Percentiles rank a stretch among this genome's conserved stretches.
Conservation (phyloP, 2,329 filamentous ascomycete species). For the Colletotrichum cereale region DNA sequence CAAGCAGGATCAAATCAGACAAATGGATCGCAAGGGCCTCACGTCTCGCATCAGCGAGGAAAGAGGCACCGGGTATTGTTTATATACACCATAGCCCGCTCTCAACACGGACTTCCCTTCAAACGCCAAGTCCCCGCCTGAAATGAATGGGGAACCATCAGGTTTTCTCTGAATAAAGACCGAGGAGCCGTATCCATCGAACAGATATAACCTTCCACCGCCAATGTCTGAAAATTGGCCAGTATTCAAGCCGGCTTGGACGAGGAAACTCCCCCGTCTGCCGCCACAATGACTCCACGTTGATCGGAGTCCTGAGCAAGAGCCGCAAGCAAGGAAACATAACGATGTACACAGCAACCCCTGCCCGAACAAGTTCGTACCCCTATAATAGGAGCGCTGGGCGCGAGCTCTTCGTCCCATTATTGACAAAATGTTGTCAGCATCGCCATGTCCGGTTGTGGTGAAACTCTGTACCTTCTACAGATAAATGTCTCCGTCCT, state of each 20-base stretch:
- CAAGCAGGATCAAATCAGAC: conserved; percentile 1
- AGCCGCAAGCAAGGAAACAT: background rate
- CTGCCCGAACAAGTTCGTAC: background rate
- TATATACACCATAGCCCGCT: conserved; percentile 24
- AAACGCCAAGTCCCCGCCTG: conserved; percentile 19
- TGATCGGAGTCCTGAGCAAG: background rate
- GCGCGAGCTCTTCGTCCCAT: conserved; percentile 2
- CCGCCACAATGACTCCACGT: too few species aligned
- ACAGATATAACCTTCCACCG: background rate
- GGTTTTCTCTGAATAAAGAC: conserved; percentile 20
- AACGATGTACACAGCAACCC: background rate
- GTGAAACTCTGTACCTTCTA: conserved; percentile 42
- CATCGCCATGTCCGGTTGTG: background rate
- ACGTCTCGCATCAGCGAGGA: conserved; percentile 37
- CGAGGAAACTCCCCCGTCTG: background rate
- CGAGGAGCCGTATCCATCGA: background rate
- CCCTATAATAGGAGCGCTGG: background rate
- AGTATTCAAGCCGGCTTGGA: background rate
- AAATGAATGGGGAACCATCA: conserved; percentile 7
- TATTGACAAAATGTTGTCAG: background rate
- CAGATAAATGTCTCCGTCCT: conserved; percentile 94
- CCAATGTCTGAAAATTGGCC: background rate
- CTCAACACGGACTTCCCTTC: background rate
- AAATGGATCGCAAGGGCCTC: conserved; percentile 38
- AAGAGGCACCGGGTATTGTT: conserved; percentile 41